Evolutionary conservation across 2,329 filamentous ascomycete species (phyloP).

Genomic region (Beauveria asiatica): DNA sequence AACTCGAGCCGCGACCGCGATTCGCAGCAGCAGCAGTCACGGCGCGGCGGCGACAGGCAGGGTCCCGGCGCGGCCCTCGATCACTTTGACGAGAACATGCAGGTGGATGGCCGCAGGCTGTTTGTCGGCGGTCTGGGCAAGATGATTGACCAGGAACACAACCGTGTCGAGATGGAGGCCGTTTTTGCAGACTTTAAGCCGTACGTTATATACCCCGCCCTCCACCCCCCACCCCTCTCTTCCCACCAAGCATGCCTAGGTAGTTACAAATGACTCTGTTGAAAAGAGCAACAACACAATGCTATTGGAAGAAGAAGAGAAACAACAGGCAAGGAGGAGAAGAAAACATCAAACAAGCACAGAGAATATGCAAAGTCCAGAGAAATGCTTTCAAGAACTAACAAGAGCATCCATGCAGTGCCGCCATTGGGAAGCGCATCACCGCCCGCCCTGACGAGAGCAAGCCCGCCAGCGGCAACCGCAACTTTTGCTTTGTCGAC

Average conservation of each 20-base stretch:
- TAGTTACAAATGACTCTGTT: not conserved
- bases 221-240: not conserved
- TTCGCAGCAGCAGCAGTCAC: not conserved
- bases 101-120: slow-evolving; percentile 30
- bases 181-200: slow-evolving; percentile 39
- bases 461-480: slow-evolving; percentile 40
- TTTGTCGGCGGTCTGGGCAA: slow-evolving; percentile 43
- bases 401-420: slow-evolving; percentile 10
- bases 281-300: too few species aligned
- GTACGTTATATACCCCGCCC: slow-evolving; percentile 18
- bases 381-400: not conserved
- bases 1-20: slow-evolving; percentile 13
- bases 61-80: slow-evolving; percentile 21
- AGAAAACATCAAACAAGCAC: not conserved
- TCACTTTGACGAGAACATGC: slow-evolving; percentile 24
- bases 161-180: slow-evolving; percentile 36
- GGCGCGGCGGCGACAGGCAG: slow-evolving; percentile 16
- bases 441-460: slow-evolving; percentile 47
- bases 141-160: slow-evolving; percentile 39
- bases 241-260: not conserved
- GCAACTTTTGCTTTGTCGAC: slow-evolving; percentile 61
- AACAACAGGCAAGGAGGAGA: slow-evolving; percentile 13
- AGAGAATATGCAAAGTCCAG: not conserved
- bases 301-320: slow-evolving; percentile 13
- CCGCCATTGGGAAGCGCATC: slow-evolving; percentile 41